phyloP scores from a whole-genome alignment of 768 basidiomycete genomes.

The Suillus hirtellus region DNA sequence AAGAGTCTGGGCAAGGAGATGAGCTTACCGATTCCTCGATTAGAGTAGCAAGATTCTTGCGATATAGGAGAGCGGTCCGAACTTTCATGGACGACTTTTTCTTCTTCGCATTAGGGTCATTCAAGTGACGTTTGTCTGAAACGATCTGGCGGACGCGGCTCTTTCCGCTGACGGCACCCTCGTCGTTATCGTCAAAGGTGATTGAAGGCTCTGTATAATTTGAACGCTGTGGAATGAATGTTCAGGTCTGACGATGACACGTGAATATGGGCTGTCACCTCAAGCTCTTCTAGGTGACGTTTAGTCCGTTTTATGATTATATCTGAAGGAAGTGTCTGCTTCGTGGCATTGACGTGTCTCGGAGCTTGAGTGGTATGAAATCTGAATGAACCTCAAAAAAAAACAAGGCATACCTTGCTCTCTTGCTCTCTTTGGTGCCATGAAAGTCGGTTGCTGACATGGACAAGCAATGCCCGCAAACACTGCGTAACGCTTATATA shows the following conservation, averaged over 20 bases:
- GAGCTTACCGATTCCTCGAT: slow-evolving; percentile 80
- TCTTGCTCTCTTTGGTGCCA: slow-evolving; percentile 51
- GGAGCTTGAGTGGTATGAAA: slow-evolving; percentile 35
- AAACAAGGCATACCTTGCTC: slow-evolving; percentile 42
- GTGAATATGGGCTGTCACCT: slow-evolving; percentile 43
- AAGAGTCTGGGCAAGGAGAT: neutral
- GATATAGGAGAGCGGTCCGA: slow-evolving; percentile 77
- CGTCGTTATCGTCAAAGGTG: slow-evolving; percentile 48
- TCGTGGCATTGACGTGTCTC: slow-evolving; percentile 45
- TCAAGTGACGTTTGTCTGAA: slow-evolving; percentile 18
- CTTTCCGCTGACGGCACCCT: slow-evolving; percentile 45
- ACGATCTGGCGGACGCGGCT: slow-evolving; percentile 27
- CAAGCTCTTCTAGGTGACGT: slow-evolving; percentile 81
- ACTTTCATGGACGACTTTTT: slow-evolving; percentile 84
- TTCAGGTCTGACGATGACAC: slow-evolving; percentile 4
- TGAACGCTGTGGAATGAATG: slow-evolving; percentile 54
- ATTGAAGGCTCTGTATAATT: slow-evolving; percentile 68
- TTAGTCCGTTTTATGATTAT: slow-evolving; percentile 74
- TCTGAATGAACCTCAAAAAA: neutral
- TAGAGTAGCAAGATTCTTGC: slow-evolving; percentile 72
- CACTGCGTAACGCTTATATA: no score
- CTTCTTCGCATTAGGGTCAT: slow-evolving; percentile 43
- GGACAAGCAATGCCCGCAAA: no score
- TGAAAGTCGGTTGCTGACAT: slow-evolving; percentile 16
- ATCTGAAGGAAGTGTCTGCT: slow-evolving; percentile 55